Conservation (phyloP, 257 asterid genomes). For the Lantana camara region DNA sequence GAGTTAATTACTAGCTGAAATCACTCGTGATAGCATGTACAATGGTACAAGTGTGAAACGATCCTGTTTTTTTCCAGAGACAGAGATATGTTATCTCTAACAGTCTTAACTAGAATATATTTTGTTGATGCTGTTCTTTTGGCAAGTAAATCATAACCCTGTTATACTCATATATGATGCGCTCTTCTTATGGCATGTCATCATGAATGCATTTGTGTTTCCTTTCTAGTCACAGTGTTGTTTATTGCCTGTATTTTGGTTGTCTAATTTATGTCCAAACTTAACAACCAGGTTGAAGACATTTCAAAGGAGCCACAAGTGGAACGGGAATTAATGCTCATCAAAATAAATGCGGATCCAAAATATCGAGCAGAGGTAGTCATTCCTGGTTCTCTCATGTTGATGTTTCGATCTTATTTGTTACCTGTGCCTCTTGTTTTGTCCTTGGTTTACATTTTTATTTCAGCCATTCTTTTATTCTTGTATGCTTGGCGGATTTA, state of each 20-base stretch:
- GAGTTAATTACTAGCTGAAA: not conserved
- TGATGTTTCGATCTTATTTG: not conserved
- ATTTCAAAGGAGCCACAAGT: slow-evolving; percentile 94
- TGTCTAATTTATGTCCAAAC: slow-evolving; percentile 16
- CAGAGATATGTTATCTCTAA: slow-evolving; percentile 11
- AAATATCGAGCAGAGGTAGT: slow-evolving; percentile 71
- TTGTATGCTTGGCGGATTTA: not conserved
- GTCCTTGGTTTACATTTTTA: slow-evolving; percentile 4
- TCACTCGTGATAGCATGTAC: slow-evolving; percentile 3
- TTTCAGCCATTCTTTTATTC: slow-evolving; percentile 8
- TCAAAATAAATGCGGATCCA: slow-evolving; percentile 88
- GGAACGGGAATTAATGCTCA: slow-evolving; percentile 95
- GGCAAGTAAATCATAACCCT: not conserved
- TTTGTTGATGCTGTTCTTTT: not conserved
- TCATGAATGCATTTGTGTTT: slow-evolving; percentile 12
- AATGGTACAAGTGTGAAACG: slow-evolving; percentile 1
- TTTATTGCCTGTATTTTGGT: slow-evolving; percentile 22
- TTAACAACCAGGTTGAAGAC: slow-evolving; percentile 72
- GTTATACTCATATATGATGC: slow-evolving; percentile 3
- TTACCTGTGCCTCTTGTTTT: slow-evolving; percentile 4
- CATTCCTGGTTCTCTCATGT: slow-evolving; percentile 21
- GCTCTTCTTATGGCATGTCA: not conserved
- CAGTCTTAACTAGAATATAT: too few relatives aligned
- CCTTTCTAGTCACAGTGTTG: not conserved
- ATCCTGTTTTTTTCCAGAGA: not conserved